Base-by-base conservation (phyloP, 2,329 filamentous ascomycete genomes). In the Alternaria gansuensis region DNA sequence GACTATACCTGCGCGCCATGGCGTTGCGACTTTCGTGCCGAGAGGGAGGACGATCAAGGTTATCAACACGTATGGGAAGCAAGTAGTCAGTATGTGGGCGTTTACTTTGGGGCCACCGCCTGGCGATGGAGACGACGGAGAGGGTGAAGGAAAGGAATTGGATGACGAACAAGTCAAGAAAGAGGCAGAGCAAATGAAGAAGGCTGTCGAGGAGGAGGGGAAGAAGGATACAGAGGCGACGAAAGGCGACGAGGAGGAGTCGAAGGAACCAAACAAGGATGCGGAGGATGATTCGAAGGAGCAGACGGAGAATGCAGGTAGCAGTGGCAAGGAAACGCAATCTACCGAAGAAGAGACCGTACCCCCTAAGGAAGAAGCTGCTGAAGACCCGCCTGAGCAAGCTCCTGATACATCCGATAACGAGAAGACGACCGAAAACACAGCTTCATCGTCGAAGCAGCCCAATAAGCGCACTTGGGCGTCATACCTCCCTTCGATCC, bases 21-120 rank as follows among this genome's bases (percentile, higher is more conserved):
- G 81, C 62, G 80, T 80, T 7, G 82, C 82, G 10, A 83, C 82
- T 1, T 83, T 82, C 57, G 81, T 83, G 56, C 81, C 82, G 4
- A 75, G 78, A 23, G 81, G 81, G 21, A 75, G 80, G 54, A 78
- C 76, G 2, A 82, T 83, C 71, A 83, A 82, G 67, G 80, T 83
- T 40, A 77, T 83, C 56, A 83, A 83, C 56, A 82, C 80, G 0
- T 82, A 81, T 58, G 82, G 81, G n/a, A 79, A 78, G 44, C 82
- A 83, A 69, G 79, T 82, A 9, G 75, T 83, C 24, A 81, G 81
- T 57, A 81, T 79, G 24, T 83, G 82, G 82, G 82, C 80, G 0
- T 83, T 83, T 63, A 79, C 79, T 2, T 63, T 83, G 33, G 77
- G 77, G 9, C 72, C 77, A n/a, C 81, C 81, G 14, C 81, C 81